Conservation (phyloP, 1,139 yeast species). For the Lodderomyces theae region DNA sequence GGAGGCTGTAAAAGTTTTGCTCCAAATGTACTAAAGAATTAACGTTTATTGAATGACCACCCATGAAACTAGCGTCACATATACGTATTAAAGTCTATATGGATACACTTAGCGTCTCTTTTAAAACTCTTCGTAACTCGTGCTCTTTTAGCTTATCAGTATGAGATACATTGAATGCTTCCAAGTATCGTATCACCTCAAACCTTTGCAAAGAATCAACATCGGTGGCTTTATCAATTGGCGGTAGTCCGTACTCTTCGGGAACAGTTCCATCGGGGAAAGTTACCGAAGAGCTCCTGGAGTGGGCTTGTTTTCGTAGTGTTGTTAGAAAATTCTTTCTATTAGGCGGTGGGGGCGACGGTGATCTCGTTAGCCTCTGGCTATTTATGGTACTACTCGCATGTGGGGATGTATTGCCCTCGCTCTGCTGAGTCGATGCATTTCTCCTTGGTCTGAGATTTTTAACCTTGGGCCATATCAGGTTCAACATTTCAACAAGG, state of each 20-base stretch:
- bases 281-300: slow-evolving; percentile 9
- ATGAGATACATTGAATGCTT: slow-evolving; percentile 12
- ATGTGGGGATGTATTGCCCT: background rate
- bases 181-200: slow-evolving; percentile 14
- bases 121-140: slow-evolving; percentile 8
- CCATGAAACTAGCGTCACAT: too few species aligned
- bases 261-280: slow-evolving; percentile 14
- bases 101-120: slow-evolving; percentile 1
- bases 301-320: background rate
- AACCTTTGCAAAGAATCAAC: slow-evolving; percentile 12
- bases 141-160: slow-evolving; percentile 7
- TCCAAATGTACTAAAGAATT: too few species aligned
- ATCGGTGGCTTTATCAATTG: slow-evolving; percentile 10
- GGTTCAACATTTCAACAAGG: background rate
- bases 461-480: background rate
- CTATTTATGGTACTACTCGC: background rate
- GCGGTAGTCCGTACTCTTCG: slow-evolving; percentile 14
- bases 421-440: background rate
- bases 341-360: background rate
- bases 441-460: background rate
- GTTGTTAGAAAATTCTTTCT: background rate
- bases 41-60: too few species aligned
- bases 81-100: too few species aligned
- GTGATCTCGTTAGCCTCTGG: background rate
- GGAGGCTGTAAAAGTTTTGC: too few species aligned